Evolutionary conservation across 2,329 filamentous ascomycete species (phyloP), one percentile per base, ranked within the genome.

Genomic region (Tolypocladium pustulatum): DNA sequence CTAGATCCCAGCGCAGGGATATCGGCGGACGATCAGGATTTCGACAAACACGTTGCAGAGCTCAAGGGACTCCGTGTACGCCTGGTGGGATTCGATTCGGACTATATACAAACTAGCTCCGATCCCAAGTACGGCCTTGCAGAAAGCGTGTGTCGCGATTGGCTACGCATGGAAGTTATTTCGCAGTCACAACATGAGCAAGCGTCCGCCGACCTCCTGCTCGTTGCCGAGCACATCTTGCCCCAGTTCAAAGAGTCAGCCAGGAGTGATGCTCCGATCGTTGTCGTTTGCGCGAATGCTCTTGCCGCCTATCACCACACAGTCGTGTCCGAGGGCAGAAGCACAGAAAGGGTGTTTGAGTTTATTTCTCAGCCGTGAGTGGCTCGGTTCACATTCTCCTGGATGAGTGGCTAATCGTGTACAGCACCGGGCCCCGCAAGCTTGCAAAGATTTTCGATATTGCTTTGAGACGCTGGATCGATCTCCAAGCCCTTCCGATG

Each of bases 361-460:
- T 74, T 72, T 51, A 68, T 73, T 22, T 73, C 72, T 1, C 73
- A 73, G 54, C 73, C 73, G 68, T 72, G 58, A 63, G 72, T 68
- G 2, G n/a, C 8, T 7, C 30, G 51, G n/a, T 4, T 3, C 43
- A 4, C 37, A 27, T 34, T 4, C 7, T 40, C 15, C 10, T 27
- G 37, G 36, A 51, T 38, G 37, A 25, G 12, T 3, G 17, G 30
- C 34, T 38, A 15, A 46, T 34, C 10, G 8, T n/a, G 12, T n/a
- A 7, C 7, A 74, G 72, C 3, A 63, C 72, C 4, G 73, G 73
- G 0, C 72, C 73, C 7, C 71, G 71, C 22, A 75, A 74, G 58
- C 64, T 75, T 9, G 62, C 60, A 55, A 64, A 60, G 38, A 60
- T 57, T n/a, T 40, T 61, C 4, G 40, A 12, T 1, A 58, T 41